Evolutionary conservation across 129 eudicot species (phyloP).

Genomic region (Flaveria ramosissima): DNA sequence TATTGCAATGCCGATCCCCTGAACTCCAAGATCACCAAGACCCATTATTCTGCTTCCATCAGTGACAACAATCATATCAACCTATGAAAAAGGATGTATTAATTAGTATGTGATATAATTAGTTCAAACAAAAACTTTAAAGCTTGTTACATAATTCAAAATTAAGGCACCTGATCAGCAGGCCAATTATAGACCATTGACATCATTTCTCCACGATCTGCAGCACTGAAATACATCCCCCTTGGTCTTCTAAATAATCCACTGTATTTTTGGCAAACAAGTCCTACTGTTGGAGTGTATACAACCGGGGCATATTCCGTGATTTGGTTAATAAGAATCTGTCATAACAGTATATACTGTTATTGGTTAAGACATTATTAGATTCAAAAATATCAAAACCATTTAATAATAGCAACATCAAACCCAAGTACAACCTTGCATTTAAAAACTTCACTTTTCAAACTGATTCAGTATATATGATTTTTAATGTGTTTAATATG

Average conservation of each 20-base stretch:
- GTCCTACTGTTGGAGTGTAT: slow-evolving; percentile 98
- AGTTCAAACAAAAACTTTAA: not conserved
- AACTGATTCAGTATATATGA: not conserved
- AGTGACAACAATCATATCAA: slow-evolving; percentile 97
- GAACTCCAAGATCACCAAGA: slow-evolving; percentile 97
- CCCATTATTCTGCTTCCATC: slow-evolving; percentile 97
- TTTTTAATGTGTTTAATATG: not conserved
- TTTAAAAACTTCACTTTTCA: not conserved
- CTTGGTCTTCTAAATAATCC: slow-evolving; percentile 96
- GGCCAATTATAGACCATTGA: slow-evolving; percentile 99
- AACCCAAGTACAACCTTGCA: slow-evolving; percentile 6
- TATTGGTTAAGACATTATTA: not conserved
- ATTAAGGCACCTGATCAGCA: slow-evolving; percentile 74
- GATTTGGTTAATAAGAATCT: slow-evolving; percentile 75
- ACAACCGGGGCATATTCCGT: slow-evolving; percentile 98
- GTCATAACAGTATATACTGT: slow-evolving; percentile 19
- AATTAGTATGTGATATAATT: not conserved
- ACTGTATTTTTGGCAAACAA: slow-evolving; percentile 94
- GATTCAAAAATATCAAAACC: not conserved
- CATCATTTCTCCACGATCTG: slow-evolving; percentile 99
- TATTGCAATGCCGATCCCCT: slow-evolving; percentile 92
- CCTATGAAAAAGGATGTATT: slow-evolving; percentile 45
- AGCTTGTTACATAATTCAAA: not conserved
- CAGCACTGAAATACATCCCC: slow-evolving; percentile 96
- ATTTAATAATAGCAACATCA: not conserved